phyloP scores from a whole-genome alignment of 2,329 filamentous ascomycete species.

The Stemphylium beticola region DNA sequence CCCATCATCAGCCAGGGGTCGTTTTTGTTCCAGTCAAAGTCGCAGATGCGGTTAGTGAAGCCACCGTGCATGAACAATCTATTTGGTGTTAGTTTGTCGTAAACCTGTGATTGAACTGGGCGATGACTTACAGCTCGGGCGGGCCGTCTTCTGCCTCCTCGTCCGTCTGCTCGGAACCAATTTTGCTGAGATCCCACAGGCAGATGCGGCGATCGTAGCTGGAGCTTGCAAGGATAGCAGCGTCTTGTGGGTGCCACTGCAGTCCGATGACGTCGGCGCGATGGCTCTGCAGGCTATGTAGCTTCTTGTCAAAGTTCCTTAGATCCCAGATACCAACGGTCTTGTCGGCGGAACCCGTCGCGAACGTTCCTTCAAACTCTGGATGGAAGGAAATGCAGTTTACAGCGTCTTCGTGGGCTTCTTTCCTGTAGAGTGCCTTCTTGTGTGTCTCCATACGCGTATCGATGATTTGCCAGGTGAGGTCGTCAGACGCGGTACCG shows the following conservation, averaged over 20 bases:
- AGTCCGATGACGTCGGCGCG: conserved; percentile 88
- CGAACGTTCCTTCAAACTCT: conserved; percentile 84
- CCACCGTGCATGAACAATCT: conserved; percentile 98
- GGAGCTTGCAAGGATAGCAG: conserved; percentile 85
- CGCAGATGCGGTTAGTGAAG: conserved; percentile 94
- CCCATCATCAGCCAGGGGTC: conserved; percentile 97
- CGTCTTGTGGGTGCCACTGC: conserved; percentile 92
- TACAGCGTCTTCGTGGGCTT: conserved; percentile 88
- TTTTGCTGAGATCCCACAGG: conserved; percentile 93
- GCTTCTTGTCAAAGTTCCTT: conserved; percentile 84
- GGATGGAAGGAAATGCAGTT: conserved; percentile 97
- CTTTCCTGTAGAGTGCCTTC: conserved; percentile 71
- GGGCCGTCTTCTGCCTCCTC: conserved; percentile 95
- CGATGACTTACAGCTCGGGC: conserved; percentile 78
- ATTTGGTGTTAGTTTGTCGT: conserved; percentile 15
- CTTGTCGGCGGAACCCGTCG: conserved; percentile 93
- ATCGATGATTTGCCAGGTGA: conserved; percentile 91
- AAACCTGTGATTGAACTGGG: background rate
- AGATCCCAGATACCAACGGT: conserved; percentile 96
- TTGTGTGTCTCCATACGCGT: conserved; percentile 71
- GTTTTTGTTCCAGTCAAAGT: conserved; percentile 97
- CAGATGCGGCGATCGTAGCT: conserved; percentile 93
- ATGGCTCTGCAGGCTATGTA: conserved; percentile 90
- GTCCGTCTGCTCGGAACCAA: conserved; percentile 91
- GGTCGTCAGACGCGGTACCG: conserved; percentile 92